Evolutionary conservation across 208 protist species (phyloP), one percentile per base, ranked within the genome.

Genomic region (Trypanosoma platydactyli): DNA sequence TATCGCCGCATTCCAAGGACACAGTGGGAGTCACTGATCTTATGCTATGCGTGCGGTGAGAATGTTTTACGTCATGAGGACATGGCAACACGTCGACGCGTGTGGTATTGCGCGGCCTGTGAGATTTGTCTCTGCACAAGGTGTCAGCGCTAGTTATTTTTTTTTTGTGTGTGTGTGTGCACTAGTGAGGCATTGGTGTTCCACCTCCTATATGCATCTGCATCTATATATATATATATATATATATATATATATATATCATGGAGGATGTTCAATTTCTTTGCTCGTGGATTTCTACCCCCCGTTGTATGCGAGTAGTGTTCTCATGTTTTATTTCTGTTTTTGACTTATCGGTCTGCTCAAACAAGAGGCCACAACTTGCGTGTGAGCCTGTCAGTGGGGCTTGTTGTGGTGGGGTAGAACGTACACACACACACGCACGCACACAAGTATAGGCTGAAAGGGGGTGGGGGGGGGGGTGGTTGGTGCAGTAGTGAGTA

Each of bases 101-200:
- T 84, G 18, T 92, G 83, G 83, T 80, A 86, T 60, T 92, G 86
- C 57, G 55, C 59, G 7, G 56, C 62, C 20, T 92, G 86, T 65
- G 79, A 89, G 59, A 79, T 89, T 24, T 84, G 76, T 49, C 30
- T 74, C 20, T 79, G 73, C 44, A 73, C 73, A 0, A 59, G 40
- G 5, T 79, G 73, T 51, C 73, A 79, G 33, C 35, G 61, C 3
- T 73, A 66, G 38, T 57, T 64, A 50, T 72, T 50, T 48, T 24
- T 64, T 56, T 49, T 61, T 64, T 46, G 3, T 33, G 27, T 40
- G 9, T 44, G 13, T 30, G 40, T 60, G 5, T 33, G 12, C 20
- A 46, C 27, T 53, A 29, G 7, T 53, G 1, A 38, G 5, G 20
- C 20, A 12, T 49, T 1, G 27, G 27, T 16, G 22, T 42, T 45